A percentile compares a stretch with the other conserved stretches of the same genome.
phyloP scores from a whole-genome alignment of 352 stramenopile species.

The Phytophthora ohioensis region DNA sequence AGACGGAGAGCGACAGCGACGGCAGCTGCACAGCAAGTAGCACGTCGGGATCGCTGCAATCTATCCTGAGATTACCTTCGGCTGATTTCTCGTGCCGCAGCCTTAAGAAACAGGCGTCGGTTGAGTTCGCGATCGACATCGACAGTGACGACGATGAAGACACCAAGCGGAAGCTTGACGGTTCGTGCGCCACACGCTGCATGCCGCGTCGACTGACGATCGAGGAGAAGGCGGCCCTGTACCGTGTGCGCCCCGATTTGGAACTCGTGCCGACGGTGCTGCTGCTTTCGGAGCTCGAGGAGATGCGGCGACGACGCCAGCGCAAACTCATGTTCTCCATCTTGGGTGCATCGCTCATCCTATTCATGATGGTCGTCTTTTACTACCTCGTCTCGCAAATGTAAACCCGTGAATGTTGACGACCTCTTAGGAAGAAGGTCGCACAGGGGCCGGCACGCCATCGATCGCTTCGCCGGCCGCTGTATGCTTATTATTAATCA shows the following conservation, averaged over 20 bases:
- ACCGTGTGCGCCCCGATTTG: constrained; percentile 73
- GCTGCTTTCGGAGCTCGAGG: constrained; percentile 68
- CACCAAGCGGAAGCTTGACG: constrained; percentile 29
- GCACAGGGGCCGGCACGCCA: constrained; percentile 17
- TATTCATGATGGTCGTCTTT: constrained; percentile 82
- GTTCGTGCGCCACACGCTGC: constrained; percentile 56
- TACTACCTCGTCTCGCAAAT: constrained; percentile 82
- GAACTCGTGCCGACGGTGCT: constrained; percentile 72
- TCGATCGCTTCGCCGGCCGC: neutral
- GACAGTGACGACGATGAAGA: constrained; percentile 54
- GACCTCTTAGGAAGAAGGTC: constrained; percentile 9
- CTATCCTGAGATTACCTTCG: constrained; percentile 71
- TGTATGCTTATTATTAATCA: constrained; percentile 40
- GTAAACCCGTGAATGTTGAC: constrained; percentile 34
- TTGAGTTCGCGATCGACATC: constrained; percentile 75
- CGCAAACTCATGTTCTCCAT: constrained; percentile 78
- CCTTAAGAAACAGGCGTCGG: constrained; percentile 69
- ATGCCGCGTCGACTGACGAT: constrained; percentile 76
- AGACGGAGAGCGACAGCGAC: constrained; percentile 86
- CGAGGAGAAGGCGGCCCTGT: constrained; percentile 81
- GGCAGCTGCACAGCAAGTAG: constrained; percentile 55
- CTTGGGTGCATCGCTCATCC: constrained; percentile 66
- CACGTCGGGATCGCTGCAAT: constrained; percentile 53
- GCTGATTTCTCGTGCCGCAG: constrained; percentile 46
- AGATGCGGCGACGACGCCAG: constrained; percentile 64